phyloP scores from a whole-genome alignment of 139 green algal genomes.

The Asterochloris erici region DNA sequence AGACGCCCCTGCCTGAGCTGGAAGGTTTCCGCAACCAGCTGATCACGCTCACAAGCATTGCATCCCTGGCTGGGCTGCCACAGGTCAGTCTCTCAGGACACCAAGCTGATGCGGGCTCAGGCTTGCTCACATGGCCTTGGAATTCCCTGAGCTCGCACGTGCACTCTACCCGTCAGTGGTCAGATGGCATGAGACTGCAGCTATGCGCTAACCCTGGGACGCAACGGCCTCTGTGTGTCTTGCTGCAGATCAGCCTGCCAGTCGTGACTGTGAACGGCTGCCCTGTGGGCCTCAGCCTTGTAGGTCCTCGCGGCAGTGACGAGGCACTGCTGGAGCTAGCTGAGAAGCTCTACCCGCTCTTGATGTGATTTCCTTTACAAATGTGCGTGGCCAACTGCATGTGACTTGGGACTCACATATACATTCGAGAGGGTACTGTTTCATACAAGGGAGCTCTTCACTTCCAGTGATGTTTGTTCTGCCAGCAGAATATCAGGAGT shows the following conservation, averaged over 20 bases:
- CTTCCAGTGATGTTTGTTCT: no score
- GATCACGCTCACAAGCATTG: constrained; percentile 75
- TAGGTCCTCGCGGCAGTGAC: constrained; percentile 71
- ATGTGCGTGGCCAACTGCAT: neutral
- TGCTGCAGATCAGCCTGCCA: constrained; percentile 65
- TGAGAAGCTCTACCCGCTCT: constrained; percentile 32
- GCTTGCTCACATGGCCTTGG: neutral
- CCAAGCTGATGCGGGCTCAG: neutral
- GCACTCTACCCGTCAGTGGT: neutral
- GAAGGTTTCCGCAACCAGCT: constrained; percentile 56
- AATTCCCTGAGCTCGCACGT: neutral
- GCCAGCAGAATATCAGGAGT: no score
- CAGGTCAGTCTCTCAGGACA: constrained; percentile 49
- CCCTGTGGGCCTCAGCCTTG: constrained; percentile 76
- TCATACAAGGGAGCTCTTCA: no score
- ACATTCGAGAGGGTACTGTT: no score
- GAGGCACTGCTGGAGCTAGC: constrained; percentile 72
- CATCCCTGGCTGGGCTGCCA: constrained; percentile 76
- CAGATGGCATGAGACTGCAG: neutral
- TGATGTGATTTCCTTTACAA: neutral
- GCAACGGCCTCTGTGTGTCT: neutral
- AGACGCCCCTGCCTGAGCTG: constrained; percentile 46
- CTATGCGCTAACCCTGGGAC: neutral
- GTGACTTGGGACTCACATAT: no score
- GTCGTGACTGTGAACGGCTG: constrained; percentile 57